A percentile compares a stretch with the other conserved stretches of the same genome.
These are phyloP conservation scores for Tulasnella sp. DNA, from an alignment of 768 basidiomycete genomes.

Conservation along the genomic window DNA sequence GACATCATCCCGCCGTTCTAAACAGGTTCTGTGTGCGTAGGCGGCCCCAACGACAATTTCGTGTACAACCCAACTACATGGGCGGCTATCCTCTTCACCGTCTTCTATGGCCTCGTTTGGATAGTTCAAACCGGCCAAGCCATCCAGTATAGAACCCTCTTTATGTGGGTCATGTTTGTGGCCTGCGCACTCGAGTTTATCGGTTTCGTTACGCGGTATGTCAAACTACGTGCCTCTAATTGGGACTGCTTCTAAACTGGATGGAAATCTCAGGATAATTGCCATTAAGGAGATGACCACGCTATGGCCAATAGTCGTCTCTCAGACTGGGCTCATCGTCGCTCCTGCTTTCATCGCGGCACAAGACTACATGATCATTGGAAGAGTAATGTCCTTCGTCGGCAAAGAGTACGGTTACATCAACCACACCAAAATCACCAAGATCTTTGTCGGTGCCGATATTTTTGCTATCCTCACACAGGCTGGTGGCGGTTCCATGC, in stretches of 20 bases:
- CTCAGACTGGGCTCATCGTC: constrained; percentile 11
- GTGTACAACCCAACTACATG: not conserved
- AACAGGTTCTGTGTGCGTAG: not conserved
- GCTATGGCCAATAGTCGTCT: not conserved
- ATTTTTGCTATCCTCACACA: constrained; percentile 20
- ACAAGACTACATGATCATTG: constrained; percentile 22
- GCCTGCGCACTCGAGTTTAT: not conserved
- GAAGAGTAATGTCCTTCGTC: constrained; percentile 19
- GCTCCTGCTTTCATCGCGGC: constrained; percentile 22
- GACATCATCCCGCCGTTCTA: not conserved
- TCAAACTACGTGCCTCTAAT: not conserved
- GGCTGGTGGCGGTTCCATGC: constrained; percentile 11
- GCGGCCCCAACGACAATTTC: not conserved
- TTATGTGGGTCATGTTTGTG: not conserved
- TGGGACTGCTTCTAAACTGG: not conserved
- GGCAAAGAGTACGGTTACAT: constrained; percentile 8
- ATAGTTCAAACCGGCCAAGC: not conserved
- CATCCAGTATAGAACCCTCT: not conserved
- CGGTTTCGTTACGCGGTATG: not conserved
- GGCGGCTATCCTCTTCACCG: not conserved
- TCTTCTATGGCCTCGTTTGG: not conserved
- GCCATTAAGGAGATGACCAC: constrained; percentile 8
- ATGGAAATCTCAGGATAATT: not conserved
- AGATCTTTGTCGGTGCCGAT: constrained; percentile 20
- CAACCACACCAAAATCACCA: constrained; percentile 17